These are phyloP conservation scores for Suhomyces xylopsoci DNA, from an alignment of 805 yeast genomes.

Conservation along the genomic window DNA sequence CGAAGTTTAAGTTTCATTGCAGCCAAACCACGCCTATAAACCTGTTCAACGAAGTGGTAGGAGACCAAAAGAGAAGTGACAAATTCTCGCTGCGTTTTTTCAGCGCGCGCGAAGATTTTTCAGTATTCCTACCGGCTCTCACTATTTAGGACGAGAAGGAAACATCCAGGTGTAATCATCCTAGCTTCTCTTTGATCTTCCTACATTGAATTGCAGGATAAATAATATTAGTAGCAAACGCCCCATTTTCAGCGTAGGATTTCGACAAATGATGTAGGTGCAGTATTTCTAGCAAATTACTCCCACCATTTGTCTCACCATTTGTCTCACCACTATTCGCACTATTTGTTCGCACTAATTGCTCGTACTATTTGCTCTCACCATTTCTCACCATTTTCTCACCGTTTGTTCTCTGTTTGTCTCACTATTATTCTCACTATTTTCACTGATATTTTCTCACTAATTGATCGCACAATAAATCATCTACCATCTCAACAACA, in stretches of 20 bases:
- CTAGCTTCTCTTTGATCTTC: neutral
- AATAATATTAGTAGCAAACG: neutral
- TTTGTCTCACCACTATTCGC: neutral
- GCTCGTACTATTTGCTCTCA: neutral
- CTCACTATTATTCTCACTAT: neutral
- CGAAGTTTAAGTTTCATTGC: slow-evolving; percentile 26
- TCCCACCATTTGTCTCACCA: neutral
- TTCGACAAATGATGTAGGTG: neutral
- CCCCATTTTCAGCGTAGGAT: neutral
- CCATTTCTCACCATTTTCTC: no score
- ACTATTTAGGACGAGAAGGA: neutral
- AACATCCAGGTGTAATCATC: no score
- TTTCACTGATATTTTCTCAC: neutral
- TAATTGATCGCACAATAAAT: neutral
- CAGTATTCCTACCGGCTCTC: neutral
- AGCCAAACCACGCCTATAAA: neutral
- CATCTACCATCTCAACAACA: neutral
- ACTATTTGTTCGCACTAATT: no score
- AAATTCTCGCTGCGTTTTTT: neutral
- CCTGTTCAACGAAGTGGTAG: neutral
- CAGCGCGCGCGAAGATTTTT: neutral
- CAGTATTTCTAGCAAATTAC: neutral
- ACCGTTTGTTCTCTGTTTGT: no score
- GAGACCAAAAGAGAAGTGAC: neutral
- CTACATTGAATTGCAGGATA: neutral